Conservation (phyloP, 2,329 filamentous ascomycete genomes). For the Trichoderma endophyticum region DNA sequence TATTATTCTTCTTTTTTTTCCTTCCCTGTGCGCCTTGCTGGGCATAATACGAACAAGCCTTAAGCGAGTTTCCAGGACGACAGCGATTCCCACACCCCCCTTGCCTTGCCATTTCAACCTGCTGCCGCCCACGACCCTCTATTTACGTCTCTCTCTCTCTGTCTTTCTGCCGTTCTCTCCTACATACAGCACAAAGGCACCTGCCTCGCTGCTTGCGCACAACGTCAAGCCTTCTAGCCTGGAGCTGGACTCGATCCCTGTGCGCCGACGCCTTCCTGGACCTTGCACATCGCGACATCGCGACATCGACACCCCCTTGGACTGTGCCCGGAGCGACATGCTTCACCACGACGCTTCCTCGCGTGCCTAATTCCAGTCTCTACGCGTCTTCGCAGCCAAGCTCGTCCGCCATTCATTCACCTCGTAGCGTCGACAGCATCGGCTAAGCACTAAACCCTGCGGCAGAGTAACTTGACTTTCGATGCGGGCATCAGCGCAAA, state of each 20-base stretch:
- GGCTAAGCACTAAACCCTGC: neutral
- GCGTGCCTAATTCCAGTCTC: neutral
- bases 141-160: neutral
- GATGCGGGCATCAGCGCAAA: conserved; percentile 15
- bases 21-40: neutral
- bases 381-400: neutral
- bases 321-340: conserved; percentile 11
- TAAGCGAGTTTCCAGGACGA: conserved; percentile 15
- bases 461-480: neutral
- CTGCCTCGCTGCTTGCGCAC: neutral
- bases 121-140: neutral
- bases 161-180: neutral
- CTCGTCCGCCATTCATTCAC: neutral
- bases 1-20: neutral
- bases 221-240: neutral
- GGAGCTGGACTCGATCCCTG: conserved; percentile 5
- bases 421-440: neutral
- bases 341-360: neutral
- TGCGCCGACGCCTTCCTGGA: neutral
- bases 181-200: neutral
- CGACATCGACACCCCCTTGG: conserved; percentile 10
- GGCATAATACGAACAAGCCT: conserved; percentile 9
- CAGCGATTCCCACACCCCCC: conserved; percentile 5
- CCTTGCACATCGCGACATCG: conserved; percentile 10
- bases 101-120: neutral